Percentiles rank a stretch among this genome's conserved stretches.
Evolutionary conservation across 768 basidiomycete species (phyloP).

Genomic region (Lactarius deliciosus): DNA sequence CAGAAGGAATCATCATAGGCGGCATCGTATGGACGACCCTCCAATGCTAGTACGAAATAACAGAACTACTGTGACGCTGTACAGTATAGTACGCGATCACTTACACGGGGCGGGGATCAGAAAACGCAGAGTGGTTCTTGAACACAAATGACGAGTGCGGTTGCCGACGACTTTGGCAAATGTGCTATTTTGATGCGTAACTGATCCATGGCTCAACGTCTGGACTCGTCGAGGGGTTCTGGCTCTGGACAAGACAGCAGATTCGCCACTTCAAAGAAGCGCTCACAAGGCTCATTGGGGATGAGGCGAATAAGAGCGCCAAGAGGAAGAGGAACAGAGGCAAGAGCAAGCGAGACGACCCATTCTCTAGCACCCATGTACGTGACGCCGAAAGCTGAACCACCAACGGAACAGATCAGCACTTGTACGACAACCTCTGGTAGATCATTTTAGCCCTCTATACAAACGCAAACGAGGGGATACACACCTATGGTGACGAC

Average conservation of each 20-base stretch:
- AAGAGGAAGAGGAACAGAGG: slow-evolving; percentile 64
- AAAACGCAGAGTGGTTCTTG: slow-evolving; percentile 64
- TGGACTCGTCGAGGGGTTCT: slow-evolving; percentile 53
- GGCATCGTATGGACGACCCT: too few relatives aligned
- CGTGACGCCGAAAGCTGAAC: too few relatives aligned
- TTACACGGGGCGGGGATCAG: slow-evolving; percentile 49
- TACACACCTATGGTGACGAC: slow-evolving; percentile 71
- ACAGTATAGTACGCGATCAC: slow-evolving; percentile 36
- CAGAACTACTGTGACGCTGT: too few relatives aligned
- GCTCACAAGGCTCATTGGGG: slow-evolving; percentile 56
- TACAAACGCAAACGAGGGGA: slow-evolving; percentile 20
- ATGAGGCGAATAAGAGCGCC: slow-evolving; percentile 56
- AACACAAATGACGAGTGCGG: slow-evolving; percentile 79
- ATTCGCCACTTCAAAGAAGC: slow-evolving; percentile 31
- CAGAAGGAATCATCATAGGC: too few relatives aligned
- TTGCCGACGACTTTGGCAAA: slow-evolving; percentile 48
- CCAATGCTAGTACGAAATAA: too few relatives aligned
- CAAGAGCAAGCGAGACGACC: slow-evolving; percentile 89
- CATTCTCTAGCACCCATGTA: slow-evolving; percentile 78
- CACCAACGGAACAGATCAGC: too few relatives aligned
- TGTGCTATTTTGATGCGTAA: slow-evolving; percentile 78
- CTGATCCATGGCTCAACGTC: slow-evolving; percentile 60
- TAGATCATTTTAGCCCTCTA: background rate
- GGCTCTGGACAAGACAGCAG: slow-evolving; percentile 42
- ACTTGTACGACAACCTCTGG: too few relatives aligned